These are phyloP conservation scores for Isochrysis galbana DNA, from an alignment of 78 protist genomes.

Conservation along the genomic window DNA sequence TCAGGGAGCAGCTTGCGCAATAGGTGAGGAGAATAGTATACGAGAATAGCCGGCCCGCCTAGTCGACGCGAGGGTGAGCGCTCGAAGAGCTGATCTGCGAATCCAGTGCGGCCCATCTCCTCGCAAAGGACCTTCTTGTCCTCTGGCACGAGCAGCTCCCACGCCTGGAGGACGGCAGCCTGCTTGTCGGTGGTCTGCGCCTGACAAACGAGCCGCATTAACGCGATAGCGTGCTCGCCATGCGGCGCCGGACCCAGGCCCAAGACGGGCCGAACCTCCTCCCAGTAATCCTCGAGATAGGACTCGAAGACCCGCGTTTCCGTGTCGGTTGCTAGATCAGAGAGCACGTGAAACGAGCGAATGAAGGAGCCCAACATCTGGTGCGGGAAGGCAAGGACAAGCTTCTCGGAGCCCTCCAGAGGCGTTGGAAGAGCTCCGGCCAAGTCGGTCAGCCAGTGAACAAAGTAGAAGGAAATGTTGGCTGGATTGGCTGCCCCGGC, in stretches of 20 bases:
- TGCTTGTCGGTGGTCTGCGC: not conserved
- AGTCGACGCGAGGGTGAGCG: not conserved
- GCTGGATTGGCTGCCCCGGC: not conserved
- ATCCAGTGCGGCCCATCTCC: not conserved
- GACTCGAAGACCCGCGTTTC: not conserved
- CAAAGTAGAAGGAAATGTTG: not conserved
- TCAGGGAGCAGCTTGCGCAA: not conserved
- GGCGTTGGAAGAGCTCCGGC: not conserved
- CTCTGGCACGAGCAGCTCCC: not conserved
- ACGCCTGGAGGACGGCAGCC: not conserved
- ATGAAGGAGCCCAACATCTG: not conserved
- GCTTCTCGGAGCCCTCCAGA: not conserved
- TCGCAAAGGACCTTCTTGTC: not conserved
- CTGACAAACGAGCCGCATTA: not conserved
- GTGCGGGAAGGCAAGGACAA: not conserved
- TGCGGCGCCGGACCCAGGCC: not conserved
- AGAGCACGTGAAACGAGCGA: not conserved
- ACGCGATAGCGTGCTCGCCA: not conserved
- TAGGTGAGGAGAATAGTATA: not conserved
- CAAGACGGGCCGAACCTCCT: not conserved
- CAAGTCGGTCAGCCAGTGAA: constrained; percentile 3
- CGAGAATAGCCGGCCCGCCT: not conserved
- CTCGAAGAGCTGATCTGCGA: not conserved
- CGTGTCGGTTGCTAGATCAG: not conserved
- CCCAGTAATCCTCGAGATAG: not conserved